Percentiles rank a stretch among this genome's conserved stretches.
phyloP scores from a whole-genome alignment of 2,329 filamentous ascomycete species.

The Fusarium tanahbumbuense region DNA sequence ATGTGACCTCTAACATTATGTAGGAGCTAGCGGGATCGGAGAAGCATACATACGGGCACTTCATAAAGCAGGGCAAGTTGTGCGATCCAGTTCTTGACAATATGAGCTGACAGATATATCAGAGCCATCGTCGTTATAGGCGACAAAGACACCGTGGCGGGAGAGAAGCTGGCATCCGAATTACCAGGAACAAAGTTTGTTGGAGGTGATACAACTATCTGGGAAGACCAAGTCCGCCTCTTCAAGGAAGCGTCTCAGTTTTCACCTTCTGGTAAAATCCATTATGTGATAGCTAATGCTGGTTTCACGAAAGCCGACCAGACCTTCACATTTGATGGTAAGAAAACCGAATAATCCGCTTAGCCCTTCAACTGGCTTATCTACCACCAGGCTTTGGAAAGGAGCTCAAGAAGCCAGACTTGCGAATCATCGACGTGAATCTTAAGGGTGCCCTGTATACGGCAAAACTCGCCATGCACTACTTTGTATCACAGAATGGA shows the following conservation, averaged over 20 bases:
- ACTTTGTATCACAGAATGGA: background rate
- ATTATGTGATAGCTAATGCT: slow-evolving; percentile 11
- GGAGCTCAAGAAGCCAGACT: background rate
- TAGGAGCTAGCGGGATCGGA: slow-evolving; percentile 2
- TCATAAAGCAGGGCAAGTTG: background rate
- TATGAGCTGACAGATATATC: rapidly evolving
- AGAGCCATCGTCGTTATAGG: background rate
- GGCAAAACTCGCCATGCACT: slow-evolving; percentile 4
- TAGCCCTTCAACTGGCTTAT: too few species aligned
- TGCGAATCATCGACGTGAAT: background rate
- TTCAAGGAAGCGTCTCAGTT: background rate
- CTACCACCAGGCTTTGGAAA: background rate
- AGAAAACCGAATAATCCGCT: rapidly evolving
- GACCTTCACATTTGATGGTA: slow-evolving; percentile 1
- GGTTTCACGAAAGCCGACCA: slow-evolving; percentile 4
- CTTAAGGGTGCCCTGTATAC: background rate
- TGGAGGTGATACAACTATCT: background rate
- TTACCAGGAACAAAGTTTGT: background rate
- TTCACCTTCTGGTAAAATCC: background rate
- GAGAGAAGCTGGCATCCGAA: background rate
- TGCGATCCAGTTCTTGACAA: rapidly evolving
- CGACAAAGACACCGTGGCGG: background rate
- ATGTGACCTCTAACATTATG: background rate
- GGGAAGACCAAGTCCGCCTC: background rate
- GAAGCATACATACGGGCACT: slow-evolving; percentile 4